phyloP scores from a whole-genome alignment of 2,329 filamentous ascomycete species.

The Pseudopyricularia cyperi region DNA sequence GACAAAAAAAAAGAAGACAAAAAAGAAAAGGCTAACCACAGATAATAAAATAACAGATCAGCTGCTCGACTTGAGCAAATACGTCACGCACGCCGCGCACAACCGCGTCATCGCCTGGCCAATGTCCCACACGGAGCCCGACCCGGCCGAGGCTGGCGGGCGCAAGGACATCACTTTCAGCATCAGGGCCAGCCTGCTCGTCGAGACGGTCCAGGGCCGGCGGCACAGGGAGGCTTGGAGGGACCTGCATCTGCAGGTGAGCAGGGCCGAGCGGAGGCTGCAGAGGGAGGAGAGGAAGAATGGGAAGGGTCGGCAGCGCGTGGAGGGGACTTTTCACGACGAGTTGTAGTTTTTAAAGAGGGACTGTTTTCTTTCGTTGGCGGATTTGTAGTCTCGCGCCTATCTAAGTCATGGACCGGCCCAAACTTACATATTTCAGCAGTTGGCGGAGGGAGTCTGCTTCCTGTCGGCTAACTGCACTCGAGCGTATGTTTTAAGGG shows the following conservation, averaged over 20 bases:
- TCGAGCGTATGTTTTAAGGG: too few species aligned
- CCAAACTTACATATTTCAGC: too few species aligned
- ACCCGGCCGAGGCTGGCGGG: constrained; percentile 9
- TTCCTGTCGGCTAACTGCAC: too few species aligned
- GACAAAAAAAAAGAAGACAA: background rate
- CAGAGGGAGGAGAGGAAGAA: constrained; percentile 1
- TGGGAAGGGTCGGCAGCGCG: background rate
- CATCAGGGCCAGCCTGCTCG: constrained; percentile 12
- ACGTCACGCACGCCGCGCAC: constrained; percentile 13
- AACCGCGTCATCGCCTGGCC: constrained; percentile 17
- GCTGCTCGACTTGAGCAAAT: constrained; percentile 13
- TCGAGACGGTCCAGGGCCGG: constrained; percentile 1
- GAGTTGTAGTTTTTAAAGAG: background rate
- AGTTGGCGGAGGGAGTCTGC: too few species aligned
- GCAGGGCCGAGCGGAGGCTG: constrained; percentile 2
- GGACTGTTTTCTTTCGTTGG: background rate
- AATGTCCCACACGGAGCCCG: constrained; percentile 14
- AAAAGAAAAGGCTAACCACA: too few species aligned
- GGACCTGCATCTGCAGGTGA: constrained; percentile 1
- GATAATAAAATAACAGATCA: constrained; percentile 1
- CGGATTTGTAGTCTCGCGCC: background rate
- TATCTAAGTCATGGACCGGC: background rate
- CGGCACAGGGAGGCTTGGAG: constrained; percentile 2
- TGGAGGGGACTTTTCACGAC: background rate
- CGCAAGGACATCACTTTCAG: constrained; percentile 16